Evolutionary conservation across 257 asterid species (phyloP).

Genomic region (Rehmannia glutinosa): DNA sequence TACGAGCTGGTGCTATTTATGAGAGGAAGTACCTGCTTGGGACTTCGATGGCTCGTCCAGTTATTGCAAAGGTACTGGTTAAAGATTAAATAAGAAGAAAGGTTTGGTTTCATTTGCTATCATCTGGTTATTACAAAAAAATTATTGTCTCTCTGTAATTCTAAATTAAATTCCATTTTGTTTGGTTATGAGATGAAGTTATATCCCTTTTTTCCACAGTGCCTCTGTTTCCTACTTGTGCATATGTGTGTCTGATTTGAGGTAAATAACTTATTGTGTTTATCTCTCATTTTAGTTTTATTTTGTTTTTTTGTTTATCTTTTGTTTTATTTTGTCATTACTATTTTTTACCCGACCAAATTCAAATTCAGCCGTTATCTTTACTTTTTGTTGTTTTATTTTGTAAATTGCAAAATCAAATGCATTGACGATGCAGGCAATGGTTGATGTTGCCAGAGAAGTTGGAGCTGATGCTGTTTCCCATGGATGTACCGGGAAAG

Average conservation of each 20-base stretch:
- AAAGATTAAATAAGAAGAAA: neutral
- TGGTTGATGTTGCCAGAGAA: conserved; percentile 96
- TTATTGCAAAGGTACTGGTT: conserved; percentile 80
- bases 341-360: no score
- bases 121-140: no score
- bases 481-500: conserved; percentile 98
- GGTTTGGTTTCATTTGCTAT: no score
- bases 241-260: conserved; percentile 5
- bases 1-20: conserved; percentile 92
- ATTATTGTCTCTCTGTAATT: no score
- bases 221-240: neutral
- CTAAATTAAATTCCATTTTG: no score
- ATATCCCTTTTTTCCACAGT: neutral
- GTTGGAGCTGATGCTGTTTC: conserved; percentile 99
- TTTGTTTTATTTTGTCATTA: neutral
- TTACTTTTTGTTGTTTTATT: neutral
- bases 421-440: conserved; percentile 61
- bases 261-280: no score
- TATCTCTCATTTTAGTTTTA: neutral
- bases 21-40: conserved; percentile 95
- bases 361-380: no score
- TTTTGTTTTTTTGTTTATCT: no score
- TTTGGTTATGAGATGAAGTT: neutral
- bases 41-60: conserved; percentile 99
- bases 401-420: conserved; percentile 1